Base-by-base conservation (phyloP, 2,329 filamentous ascomycete genomes). In the Orbilia blumenaviensis region DNA sequence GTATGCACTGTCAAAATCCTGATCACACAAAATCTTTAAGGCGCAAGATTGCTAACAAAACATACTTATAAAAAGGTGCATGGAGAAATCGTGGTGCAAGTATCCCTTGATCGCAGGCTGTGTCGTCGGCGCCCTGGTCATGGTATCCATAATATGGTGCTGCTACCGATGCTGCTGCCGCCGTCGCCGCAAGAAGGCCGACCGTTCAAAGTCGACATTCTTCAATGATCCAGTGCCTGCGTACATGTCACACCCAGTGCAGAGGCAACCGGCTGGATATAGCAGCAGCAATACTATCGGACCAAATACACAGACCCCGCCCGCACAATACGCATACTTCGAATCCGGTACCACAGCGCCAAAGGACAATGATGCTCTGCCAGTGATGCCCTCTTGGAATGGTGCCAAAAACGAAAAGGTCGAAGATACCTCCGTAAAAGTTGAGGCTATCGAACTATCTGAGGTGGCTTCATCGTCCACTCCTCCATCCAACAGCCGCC, bases 311-410 rank as follows among this genome's bases (percentile, higher is more conserved):
- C 23, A 41, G 23, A 63, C 78, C 3, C 66, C 73, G 6, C 69
- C 69, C 44, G 78, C 74, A 6, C 69, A 79, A 34, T 80, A 79
- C 44, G 79, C 78, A 29, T 80, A 80, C 61, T 78, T 79, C 16
- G 78, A 78, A 36, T 64, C 54, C 16, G 56, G 71, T 2, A 78
- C 69, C 23, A 69, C 64, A 10, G 48, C n/a, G n/a, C 42, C 66
- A 21, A 69, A 76, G 46, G 48, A 72, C 36, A 75, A 73, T 10
- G 78, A 80, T 36, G 79, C 79, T 16, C 64, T 80, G 3, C 80
- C 79, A 6, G 64, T 78, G n/a, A 80, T 80, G 80, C 80, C 80
- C n/a, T 77, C 78, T 1, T 72, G 79, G 56, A 79, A 80, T 54
- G 75, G 69, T 10, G 48, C 77, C 3, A 75, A 79, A 32, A 72